These are phyloP conservation scores for Rhodotorula mucilaginosa DNA, from an alignment of 1,284 basidiomycete species.

Conservation along the genomic window DNA sequence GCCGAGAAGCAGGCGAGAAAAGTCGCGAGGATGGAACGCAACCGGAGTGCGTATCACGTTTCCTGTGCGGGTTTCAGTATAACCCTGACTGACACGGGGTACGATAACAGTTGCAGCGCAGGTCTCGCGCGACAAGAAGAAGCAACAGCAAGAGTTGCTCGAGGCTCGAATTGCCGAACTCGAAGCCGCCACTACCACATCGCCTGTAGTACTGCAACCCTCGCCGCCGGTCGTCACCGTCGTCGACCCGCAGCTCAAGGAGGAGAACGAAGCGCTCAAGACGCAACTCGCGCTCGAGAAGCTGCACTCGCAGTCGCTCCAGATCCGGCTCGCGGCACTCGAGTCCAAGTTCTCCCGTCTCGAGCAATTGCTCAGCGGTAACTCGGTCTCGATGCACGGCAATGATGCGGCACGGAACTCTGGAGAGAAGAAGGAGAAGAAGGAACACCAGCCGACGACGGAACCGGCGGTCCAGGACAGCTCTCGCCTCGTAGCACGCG, in stretches of 20 bases:
- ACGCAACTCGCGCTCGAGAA: slow-evolving; percentile 32
- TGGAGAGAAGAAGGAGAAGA: neutral
- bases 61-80: neutral
- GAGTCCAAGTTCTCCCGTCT: slow-evolving; percentile 35
- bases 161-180: slow-evolving; percentile 28
- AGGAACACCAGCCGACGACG: neutral
- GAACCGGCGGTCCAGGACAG: slow-evolving; percentile 21
- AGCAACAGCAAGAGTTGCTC: slow-evolving; percentile 17
- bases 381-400: too few species aligned
- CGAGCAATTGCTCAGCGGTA: slow-evolving; percentile 16
- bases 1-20: slow-evolving; percentile 2
- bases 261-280: slow-evolving; percentile 33
- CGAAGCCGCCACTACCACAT: slow-evolving; percentile 11
- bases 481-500: slow-evolving; percentile 40
- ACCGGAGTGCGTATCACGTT: slow-evolving; percentile 15
- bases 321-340: slow-evolving; percentile 31
- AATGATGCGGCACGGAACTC: neutral
- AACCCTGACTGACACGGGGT: neutral
- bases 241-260: slow-evolving; percentile 12
- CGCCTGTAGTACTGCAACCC: neutral
- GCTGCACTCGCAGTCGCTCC: slow-evolving; percentile 28
- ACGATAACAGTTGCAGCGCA: slow-evolving; percentile 5
- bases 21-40: slow-evolving; percentile 14
- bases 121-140: slow-evolving; percentile 17
- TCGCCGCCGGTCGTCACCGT: neutral